phyloP scores from a whole-genome alignment of 2,329 filamentous ascomycete species.

The Fusarium lateritium region DNA sequence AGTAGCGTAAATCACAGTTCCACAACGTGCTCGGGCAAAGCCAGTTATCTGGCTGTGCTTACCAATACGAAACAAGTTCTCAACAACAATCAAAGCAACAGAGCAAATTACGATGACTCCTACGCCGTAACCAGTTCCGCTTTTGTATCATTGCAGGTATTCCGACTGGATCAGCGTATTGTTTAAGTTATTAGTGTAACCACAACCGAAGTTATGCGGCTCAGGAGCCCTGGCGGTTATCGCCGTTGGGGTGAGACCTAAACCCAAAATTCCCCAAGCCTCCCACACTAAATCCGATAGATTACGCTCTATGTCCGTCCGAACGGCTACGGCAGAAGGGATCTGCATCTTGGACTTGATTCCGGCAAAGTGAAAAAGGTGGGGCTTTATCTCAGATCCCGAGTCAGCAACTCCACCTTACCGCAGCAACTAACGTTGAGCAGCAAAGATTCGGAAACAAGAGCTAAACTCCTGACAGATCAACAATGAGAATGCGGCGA shows the following conservation, averaged over 20 bases:
- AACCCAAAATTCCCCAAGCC: neutral
- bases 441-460: slow-evolving; percentile 35
- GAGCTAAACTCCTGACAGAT: slow-evolving; percentile 35
- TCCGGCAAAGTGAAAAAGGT: slow-evolving; percentile 21
- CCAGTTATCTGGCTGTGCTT: slow-evolving; percentile 3
- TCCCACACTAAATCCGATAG: slow-evolving; percentile 24
- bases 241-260: neutral
- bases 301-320: slow-evolving; percentile 29
- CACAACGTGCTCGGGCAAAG: slow-evolving; percentile 9
- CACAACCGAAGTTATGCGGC: neutral
- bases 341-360: slow-evolving; percentile 28
- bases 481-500: slow-evolving; percentile 21
- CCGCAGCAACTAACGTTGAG: slow-evolving; percentile 28
- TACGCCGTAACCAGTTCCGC: slow-evolving; percentile 17
- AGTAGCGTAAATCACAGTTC: slow-evolving; percentile 1
- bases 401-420: slow-evolving; percentile 36
- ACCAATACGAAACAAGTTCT: slow-evolving; percentile 25
- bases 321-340: neutral
- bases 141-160: neutral
- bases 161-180: slow-evolving; percentile 1
- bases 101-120: slow-evolving; percentile 20
- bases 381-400: slow-evolving; percentile 33
- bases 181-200: neutral
- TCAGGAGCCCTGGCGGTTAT: slow-evolving; percentile 18
- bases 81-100: slow-evolving; percentile 4